Evolutionary conservation across 2,329 filamentous ascomycete species (phyloP), one percentile per base, ranked within the genome.

Genomic region (Venturia carpophila): DNA sequence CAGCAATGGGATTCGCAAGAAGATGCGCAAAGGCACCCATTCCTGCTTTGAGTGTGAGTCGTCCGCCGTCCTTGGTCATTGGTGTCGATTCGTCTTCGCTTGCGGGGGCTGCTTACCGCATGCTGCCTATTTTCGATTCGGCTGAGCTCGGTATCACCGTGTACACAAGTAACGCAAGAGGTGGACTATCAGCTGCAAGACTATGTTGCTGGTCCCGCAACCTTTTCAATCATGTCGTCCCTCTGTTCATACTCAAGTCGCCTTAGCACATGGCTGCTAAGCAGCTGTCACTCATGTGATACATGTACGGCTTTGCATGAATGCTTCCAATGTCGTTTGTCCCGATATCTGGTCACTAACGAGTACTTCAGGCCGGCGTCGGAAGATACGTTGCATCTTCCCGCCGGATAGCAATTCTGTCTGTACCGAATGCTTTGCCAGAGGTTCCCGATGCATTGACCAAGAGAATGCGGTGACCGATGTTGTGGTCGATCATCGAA

Each of bases 361-460:
- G 5, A n/a, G 9, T 21, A 60, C 30, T 52, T 42, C 63, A 75
- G 82, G 80, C 66, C 77, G 79, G 49, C 76, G 80, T 45, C 77
- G 80, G 62, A 82, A 82, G 71, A 79, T 81, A 37, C 75, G 76
- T 63, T 83, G 80, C 70, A 76, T 79, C 63, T 80, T 75, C 65
- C 71, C 72, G 34, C 67, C 72, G n/a, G 74, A 75, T 45, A 76
- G 74, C 62, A 73, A 74, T 15, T 70, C 74, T 30, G 70, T 75
- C 63, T 82, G 79, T 69, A 75, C 75, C 39, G 78, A 77, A 68
- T 82, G 80, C 71, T 75, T 74, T 62, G 71, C 76, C 42, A 77
- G 80, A 64, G 76, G 75, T 4, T 77, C 75, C 39, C 69, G 71
- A 60, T 83, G 80, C 71, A 73, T 78, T 47, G 73, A 80, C 62